phyloP scores from a whole-genome alignment of 192 early-diverging fungal species.

The Coemansia sp. region DNA sequence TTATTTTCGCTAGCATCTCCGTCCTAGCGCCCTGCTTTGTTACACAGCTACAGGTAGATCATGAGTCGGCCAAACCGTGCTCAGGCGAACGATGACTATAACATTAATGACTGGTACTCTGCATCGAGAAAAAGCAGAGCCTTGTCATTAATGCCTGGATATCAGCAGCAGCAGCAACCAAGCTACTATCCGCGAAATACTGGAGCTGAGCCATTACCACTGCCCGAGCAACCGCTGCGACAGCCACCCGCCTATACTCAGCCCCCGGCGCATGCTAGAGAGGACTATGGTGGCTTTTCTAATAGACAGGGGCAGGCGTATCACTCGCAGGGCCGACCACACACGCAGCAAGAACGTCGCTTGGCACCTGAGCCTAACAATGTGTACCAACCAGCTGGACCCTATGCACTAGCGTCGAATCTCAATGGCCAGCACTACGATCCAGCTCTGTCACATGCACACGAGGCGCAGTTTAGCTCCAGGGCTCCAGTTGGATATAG shows the following conservation, averaged over 20 bases:
- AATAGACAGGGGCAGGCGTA: background rate
- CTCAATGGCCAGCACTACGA: background rate
- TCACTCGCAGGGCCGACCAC: background rate
- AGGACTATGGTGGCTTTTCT: background rate
- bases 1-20: background rate
- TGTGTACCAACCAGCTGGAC: background rate
- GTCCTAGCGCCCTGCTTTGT: background rate
- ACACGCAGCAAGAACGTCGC: background rate
- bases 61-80: slow-evolving; percentile 10
- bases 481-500: slow-evolving; percentile 4
- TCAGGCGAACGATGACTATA: slow-evolving; percentile 22
- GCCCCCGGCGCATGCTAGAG: background rate
- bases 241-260: background rate
- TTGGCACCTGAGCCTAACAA: background rate
- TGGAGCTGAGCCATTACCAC: slow-evolving; percentile 11
- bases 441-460: background rate
- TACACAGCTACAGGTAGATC: background rate
- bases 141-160: slow-evolving; percentile 18
- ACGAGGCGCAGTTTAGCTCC: background rate
- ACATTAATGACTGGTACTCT: slow-evolving; percentile 36
- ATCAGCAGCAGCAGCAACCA: background rate
- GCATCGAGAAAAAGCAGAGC: slow-evolving; percentile 36
- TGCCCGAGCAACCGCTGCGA: background rate
- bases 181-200: slow-evolving; percentile 7
- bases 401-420: background rate